A percentile compares a stretch with the other conserved stretches of the same genome.
phyloP scores from a whole-genome alignment of 306 rosid genomes.

The Sesbania bispinosa region DNA sequence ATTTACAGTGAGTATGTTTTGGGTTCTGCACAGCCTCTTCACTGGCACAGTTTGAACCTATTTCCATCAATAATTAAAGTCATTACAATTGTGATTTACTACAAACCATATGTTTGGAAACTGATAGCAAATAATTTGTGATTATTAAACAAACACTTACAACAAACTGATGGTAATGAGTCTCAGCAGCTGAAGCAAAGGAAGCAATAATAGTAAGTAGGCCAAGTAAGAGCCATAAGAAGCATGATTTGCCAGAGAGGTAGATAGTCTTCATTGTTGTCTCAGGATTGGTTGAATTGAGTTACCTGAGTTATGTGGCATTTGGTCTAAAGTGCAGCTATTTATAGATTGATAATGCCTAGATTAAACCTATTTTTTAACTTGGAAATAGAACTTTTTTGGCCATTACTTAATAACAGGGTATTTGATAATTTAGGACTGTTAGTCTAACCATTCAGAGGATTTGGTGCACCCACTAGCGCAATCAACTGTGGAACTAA shows the following conservation, averaged over 20 bases:
- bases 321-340: conserved; percentile 27
- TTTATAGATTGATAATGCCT: conserved; percentile 38
- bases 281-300: conserved; percentile 25
- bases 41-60: conserved; percentile 55
- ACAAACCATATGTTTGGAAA: neutral
- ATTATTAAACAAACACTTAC: conserved; percentile 41
- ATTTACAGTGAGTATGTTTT: conserved; percentile 62
- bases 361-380: neutral
- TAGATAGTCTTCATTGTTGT: conserved; percentile 49
- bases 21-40: conserved; percentile 86
- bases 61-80: conserved; percentile 21
- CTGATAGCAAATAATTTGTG: neutral
- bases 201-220: conserved; percentile 39
- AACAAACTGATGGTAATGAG: conserved; percentile 73
- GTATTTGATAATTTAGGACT: conserved; percentile 20
- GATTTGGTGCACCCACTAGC: conserved; percentile 89
- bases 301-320: conserved; percentile 24
- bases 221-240: conserved; percentile 38
- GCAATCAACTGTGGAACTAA: conserved; percentile 27
- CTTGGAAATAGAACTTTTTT: neutral
- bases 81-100: neutral
- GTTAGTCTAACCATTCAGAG: conserved; percentile 50
- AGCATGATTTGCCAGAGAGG: conserved; percentile 21
- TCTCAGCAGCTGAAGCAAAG: conserved; percentile 41
- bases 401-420: conserved; percentile 42